Base-by-base conservation (phyloP, 371 early-diverging fungal genomes). In the Rhizopus arrhizus region DNA sequence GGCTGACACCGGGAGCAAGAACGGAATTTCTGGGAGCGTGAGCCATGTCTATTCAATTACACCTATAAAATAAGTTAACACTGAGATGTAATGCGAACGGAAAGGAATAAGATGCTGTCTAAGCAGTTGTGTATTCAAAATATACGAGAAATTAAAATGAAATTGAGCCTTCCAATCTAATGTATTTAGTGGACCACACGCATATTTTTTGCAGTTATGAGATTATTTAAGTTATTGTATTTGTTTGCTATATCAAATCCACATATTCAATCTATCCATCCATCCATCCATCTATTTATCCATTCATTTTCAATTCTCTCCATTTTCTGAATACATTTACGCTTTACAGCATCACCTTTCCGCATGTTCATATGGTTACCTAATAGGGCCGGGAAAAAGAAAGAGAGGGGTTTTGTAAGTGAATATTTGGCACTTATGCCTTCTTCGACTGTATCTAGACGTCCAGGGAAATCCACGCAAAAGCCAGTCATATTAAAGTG, bases 1-100 rank as follows among this genome's bases (percentile, higher is more conserved):
- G 89, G 73, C 82, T 69, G 63, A 94, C 85, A 62, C 95, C 95
- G 57, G 89, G 88, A 70, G 82, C 85, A 81, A 94, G 79, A 70
- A 87, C 80, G 70, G 78, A 77, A 78, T 88, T 89, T 75, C 88
- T 86, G 65, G 89, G 81, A 75, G 86, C 53, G 61, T 61, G 61
- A 41, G 61, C 40, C 61, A 61, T 61, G 45, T 59, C 43, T 60
- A 48, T 45, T 46, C 60, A 43, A 43, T 41, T 40, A 52, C 47
- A 61, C 29, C 61, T 51, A n/a, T 51, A 32, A 8, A n/a, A 38
- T 13, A 38, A 32, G 2, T n/a, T n/a, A n/a, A 13, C 2, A 32
- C n/a, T 32, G 9, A 52, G n/a, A 8, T 0, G 12, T 22, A 22
- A 22, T 22, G 22, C 22, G 15, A 8, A 22, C n/a, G 33, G 51